Base-by-base conservation (phyloP, 208 protist genomes). In the Trypanosoma cruzi region DNA sequence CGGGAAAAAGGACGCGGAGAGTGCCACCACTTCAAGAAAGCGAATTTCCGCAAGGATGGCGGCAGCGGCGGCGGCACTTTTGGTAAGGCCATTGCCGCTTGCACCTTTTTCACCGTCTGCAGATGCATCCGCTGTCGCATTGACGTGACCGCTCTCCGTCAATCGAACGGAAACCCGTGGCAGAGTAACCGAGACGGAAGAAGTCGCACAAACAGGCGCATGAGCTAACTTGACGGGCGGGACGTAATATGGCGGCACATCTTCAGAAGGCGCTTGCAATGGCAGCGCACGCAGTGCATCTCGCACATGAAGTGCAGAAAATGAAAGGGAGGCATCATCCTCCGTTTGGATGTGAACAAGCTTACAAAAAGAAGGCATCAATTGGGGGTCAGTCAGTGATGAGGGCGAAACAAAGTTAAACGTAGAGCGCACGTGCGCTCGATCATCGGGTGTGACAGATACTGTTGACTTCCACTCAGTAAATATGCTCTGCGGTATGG, bases 231-330 rank as follows among this genome's bases (percentile, higher is more conserved):
- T 4, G 1, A 18, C 24, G 8, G 60, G 28, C 0, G 22, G 2
- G 3, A 42, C 24, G 60, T 64, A 64, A 40, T 53, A 64, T 26
- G 28, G 28, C 60, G 60, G 60, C 7, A 53, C 29, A 11, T 64
- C 58, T 44, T 40, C 31, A 7, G 32, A 6, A 16, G 26, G 0
- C 18, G 37, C 40, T 31, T 14, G 31, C 8, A 53, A 20, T 54
- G 54, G 44, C 36, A 71, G 40, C 6, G 22, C 50, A 22, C 29
- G 50, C 16, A 73, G 11, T 5, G 36, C 46, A 34, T 73, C 58
- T 4, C 50, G 42, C 32, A 65, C 34, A 50, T 73, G 67, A 14
- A 66, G 24, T n/a, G 49, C 67, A 53, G 67, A 73, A 24, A 73
- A n/a, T 7, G 40, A 37, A 31, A 64, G 24, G 31, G 49, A 52